phyloP scores from a whole-genome alignment of 352 stramenopile species.

The Globisporangium cystogenes region DNA sequence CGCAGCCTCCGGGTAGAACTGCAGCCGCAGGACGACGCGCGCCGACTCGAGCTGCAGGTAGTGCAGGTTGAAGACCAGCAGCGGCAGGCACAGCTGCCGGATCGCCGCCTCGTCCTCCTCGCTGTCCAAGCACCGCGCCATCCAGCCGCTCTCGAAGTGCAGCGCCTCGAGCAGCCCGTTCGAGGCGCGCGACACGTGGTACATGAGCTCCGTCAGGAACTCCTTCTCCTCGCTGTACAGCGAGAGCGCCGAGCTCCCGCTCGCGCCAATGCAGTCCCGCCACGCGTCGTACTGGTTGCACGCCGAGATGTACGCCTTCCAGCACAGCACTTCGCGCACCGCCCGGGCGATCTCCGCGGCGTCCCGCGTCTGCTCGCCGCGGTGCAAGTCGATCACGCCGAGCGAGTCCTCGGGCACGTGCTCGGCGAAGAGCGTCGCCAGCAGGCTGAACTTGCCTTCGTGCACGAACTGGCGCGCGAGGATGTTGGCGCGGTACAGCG shows the following conservation, averaged over 20 bases:
- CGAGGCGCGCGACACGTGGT: constrained; percentile 52
- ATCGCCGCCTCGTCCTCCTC: constrained; percentile 35
- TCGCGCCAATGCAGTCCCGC: constrained; percentile 45
- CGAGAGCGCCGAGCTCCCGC: constrained; percentile 9
- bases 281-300: constrained; percentile 65
- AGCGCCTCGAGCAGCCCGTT: constrained; percentile 57
- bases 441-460: constrained; percentile 58
- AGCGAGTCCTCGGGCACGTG: constrained; percentile 68
- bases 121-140: constrained; percentile 42
- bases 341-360: constrained; percentile 46
- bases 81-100: constrained; percentile 53
- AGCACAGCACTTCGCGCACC: constrained; percentile 63
- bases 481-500: constrained; percentile 45
- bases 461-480: constrained; percentile 65
- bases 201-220: constrained; percentile 69
- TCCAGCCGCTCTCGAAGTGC: constrained; percentile 79
- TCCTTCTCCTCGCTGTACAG: constrained; percentile 79
- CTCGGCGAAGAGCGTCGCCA: constrained; percentile 55
- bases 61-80: constrained; percentile 68
- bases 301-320: constrained; percentile 65
- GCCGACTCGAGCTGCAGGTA: constrained; percentile 75
- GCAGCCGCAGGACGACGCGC: constrained; percentile 62
- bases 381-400: constrained; percentile 52
- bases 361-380: constrained; percentile 26
- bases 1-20: constrained; percentile 48